Conservation (phyloP, 257 asterid genomes). For the Solanum paucissectum region DNA sequence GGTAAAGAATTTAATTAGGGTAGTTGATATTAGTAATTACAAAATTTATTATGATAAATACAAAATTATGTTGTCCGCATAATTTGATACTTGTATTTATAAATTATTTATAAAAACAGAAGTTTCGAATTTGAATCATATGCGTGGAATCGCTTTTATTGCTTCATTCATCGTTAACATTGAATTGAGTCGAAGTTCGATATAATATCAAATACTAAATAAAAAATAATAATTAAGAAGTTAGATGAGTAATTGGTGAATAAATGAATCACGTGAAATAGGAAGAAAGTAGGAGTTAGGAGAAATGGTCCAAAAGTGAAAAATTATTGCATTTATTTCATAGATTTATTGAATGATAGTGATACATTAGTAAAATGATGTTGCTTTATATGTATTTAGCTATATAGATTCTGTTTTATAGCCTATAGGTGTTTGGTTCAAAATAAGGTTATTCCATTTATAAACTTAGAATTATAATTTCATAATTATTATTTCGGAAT, state of each 20-base stretch:
- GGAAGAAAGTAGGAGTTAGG: not conserved
- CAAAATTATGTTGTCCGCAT: not conserved
- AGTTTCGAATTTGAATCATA: too few relatives aligned
- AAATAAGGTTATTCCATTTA: not conserved
- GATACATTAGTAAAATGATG: not conserved
- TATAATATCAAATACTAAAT: accelerated
- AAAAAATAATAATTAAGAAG: not conserved
- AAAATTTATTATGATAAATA: not conserved
- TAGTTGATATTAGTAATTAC: not conserved
- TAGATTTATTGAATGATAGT: not conserved
- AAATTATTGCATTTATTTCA: not conserved
- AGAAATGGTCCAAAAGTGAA: not conserved
- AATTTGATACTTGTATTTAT: not conserved
- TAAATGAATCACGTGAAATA: not conserved
- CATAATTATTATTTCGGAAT: not conserved
- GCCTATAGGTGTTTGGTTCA: not conserved
- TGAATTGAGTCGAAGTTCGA: not conserved
- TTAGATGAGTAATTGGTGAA: not conserved
- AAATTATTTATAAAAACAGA: too few relatives aligned
- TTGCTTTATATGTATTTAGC: not conserved
- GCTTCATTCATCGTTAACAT: accelerated
- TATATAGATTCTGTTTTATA: not conserved
- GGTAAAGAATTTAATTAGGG: not conserved
- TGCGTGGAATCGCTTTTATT: accelerated
- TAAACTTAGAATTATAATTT: not conserved